Evolutionary conservation across 2,329 filamentous ascomycete species (phyloP).

Genomic region (Venturia carpophila): DNA sequence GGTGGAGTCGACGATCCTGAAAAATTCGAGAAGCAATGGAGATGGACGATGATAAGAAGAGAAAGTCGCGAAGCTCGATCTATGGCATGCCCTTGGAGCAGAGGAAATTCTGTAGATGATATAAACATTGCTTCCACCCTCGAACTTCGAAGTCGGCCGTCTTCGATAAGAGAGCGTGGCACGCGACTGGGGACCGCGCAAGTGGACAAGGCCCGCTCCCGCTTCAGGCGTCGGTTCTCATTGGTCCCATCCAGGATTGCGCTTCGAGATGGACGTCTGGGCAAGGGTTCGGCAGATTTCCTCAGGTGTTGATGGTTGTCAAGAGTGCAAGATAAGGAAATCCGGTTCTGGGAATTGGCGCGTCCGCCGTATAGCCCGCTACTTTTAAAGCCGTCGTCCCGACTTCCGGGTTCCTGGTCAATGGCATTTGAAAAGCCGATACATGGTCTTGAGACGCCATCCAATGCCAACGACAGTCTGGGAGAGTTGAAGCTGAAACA

Average conservation of each 20-base stretch:
- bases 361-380: constrained; percentile 23
- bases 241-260: background rate
- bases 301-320: constrained; percentile 13
- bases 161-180: constrained; percentile 4
- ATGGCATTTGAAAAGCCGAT: background rate
- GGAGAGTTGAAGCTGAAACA: too few species aligned
- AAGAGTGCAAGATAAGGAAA: constrained; percentile 10
- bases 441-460: background rate
- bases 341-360: background rate
- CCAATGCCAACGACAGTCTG: too few species aligned
- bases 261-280: background rate
- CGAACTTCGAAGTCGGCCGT: background rate
- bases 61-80: background rate
- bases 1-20: background rate
- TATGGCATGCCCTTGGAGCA: background rate
- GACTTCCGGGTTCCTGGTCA: background rate
- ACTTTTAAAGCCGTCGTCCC: background rate
- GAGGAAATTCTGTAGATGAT: background rate
- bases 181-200: background rate
- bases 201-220: background rate
- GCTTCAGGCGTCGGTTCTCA: background rate
- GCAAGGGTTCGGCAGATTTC: background rate
- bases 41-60: background rate
- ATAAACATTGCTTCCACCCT: background rate
- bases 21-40: background rate